Evolutionary conservation across 352 stramenopile genomes (phyloP).

Genomic region (Phytophthora crassamura): DNA sequence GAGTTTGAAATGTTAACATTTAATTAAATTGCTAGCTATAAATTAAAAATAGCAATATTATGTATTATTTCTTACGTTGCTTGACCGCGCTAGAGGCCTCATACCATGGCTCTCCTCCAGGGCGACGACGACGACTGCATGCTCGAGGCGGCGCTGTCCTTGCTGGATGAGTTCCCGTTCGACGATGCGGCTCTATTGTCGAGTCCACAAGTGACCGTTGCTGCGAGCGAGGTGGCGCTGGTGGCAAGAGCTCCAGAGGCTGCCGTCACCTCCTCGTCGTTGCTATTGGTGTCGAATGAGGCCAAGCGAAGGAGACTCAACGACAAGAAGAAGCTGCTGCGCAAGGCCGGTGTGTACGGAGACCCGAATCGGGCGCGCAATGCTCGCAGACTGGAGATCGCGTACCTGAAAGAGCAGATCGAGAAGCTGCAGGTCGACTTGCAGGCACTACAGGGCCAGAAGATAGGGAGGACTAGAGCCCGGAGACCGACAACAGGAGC

Average conservation of each 20-base stretch:
- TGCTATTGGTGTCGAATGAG: background rate
- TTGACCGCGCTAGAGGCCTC: no score
- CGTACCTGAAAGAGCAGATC: constrained; percentile 40
- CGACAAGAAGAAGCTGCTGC: constrained; percentile 29
- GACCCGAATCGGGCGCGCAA: constrained; percentile 44
- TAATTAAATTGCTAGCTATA: no score
- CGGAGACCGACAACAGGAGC: background rate
- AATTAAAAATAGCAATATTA: no score
- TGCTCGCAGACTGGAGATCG: constrained; percentile 45
- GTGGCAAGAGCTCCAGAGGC: background rate
- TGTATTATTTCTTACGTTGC: background rate
- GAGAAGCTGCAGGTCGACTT: constrained; percentile 40
- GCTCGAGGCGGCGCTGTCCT: constrained; percentile 29
- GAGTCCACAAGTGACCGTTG: no score
- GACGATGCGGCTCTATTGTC: background rate
- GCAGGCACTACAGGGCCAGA: constrained; percentile 23
- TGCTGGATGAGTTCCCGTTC: constrained; percentile 26
- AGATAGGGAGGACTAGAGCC: background rate
- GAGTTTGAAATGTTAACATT: no score
- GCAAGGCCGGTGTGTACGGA: constrained; percentile 27
- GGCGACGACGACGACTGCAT: constrained; percentile 15
- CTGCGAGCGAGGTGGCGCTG: constrained; percentile 11
- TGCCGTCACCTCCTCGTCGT: background rate
- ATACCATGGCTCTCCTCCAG: constrained; percentile 14
- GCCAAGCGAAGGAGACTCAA: constrained; percentile 13